Evolutionary conservation across 768 basidiomycete species (phyloP).

Genomic region (Rhodotorula graminis): DNA sequence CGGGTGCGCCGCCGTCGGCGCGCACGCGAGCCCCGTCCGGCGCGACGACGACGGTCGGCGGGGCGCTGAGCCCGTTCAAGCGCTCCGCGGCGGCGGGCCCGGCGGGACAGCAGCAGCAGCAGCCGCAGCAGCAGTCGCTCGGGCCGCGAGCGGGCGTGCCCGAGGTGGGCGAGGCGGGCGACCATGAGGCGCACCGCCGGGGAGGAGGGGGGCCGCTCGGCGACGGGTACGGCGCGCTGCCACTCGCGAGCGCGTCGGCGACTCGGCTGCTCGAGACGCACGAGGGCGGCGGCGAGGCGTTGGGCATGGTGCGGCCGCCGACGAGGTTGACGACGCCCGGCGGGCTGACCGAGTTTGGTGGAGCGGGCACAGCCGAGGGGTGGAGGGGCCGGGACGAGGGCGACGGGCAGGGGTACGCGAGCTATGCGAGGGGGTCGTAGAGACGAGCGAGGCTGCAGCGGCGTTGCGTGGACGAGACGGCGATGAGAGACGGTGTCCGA

Average conservation of each 20-base stretch:
- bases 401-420: not conserved
- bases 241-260: not conserved
- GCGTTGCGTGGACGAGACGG: too few relatives aligned
- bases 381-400: not conserved
- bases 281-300: not conserved
- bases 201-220: not conserved
- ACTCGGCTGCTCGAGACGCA: not conserved
- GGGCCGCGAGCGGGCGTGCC: constrained; percentile 3
- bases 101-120: too few relatives aligned
- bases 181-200: not conserved
- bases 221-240: not conserved
- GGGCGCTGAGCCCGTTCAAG: too few relatives aligned
- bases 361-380: not conserved
- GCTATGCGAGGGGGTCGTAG: not conserved
- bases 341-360: not conserved
- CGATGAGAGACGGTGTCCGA: too few relatives aligned
- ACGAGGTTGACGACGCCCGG: constrained; percentile 18
- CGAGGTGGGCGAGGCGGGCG: constrained; percentile 6
- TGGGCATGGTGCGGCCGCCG: not conserved
- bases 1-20: not conserved
- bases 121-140: not conserved
- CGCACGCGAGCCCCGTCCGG: not conserved
- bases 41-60: not conserved
- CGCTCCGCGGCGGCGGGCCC: too few relatives aligned
- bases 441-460: too few relatives aligned